Conservation (phyloP, 192 early-diverging fungal genomes). For the Coemansia sp. region DNA sequence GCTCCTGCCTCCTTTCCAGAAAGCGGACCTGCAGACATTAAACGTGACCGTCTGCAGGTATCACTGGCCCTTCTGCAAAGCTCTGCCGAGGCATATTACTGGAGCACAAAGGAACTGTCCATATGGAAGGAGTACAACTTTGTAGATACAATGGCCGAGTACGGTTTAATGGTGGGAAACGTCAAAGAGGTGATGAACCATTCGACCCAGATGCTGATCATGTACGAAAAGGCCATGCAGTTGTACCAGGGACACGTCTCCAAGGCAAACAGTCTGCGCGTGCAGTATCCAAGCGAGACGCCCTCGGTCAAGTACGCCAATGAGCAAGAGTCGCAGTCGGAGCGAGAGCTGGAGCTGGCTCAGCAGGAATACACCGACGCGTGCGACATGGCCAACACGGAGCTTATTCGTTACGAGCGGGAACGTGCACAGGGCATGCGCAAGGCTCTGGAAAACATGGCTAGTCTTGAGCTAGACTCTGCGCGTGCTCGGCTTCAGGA, state of each 20-base stretch:
- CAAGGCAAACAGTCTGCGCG: slow-evolving; percentile 36
- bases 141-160: slow-evolving; percentile 40
- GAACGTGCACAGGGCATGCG: slow-evolving; percentile 36
- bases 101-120: slow-evolving; percentile 45
- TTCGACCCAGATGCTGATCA: slow-evolving; percentile 40
- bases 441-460: slow-evolving; percentile 46
- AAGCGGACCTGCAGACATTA: background rate
- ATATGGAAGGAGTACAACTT: slow-evolving; percentile 48
- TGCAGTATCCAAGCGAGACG: slow-evolving; percentile 51
- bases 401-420: slow-evolving; percentile 45
- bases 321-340: slow-evolving; percentile 41
- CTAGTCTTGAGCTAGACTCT: slow-evolving; percentile 41
- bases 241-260: slow-evolving; percentile 28
- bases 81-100: slow-evolving; percentile 42
- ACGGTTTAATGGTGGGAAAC: slow-evolving; percentile 35
- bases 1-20: background rate
- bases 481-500: slow-evolving; percentile 40
- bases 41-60: slow-evolving; percentile 34
- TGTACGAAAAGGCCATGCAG: slow-evolving; percentile 49
- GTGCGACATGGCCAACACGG: slow-evolving; percentile 32
- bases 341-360: slow-evolving; percentile 42
- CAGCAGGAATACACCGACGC: slow-evolving; percentile 52
- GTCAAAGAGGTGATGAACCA: slow-evolving; percentile 48
- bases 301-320: slow-evolving; percentile 49
- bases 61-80: slow-evolving; percentile 40